Percentiles rank a stretch among this genome's conserved stretches.
Evolutionary conservation across 345 rosid genomes (phyloP).

Genomic region (Euphorbia pulcherrima): DNA sequence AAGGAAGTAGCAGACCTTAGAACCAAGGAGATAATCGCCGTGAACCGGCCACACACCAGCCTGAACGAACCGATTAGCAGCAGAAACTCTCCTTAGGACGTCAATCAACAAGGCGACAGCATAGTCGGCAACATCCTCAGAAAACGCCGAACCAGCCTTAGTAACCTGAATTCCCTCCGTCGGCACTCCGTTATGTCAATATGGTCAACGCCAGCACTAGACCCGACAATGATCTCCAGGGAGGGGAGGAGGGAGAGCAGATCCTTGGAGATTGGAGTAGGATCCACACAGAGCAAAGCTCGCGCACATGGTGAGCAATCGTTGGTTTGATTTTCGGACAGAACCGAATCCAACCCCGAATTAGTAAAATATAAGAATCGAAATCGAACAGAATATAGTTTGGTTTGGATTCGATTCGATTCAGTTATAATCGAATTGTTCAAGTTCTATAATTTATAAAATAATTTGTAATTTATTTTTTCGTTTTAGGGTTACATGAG

Average conservation of each 20-base stretch:
- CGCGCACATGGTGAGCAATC: too few species aligned
- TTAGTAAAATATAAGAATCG: too few species aligned
- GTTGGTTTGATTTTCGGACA: too few species aligned
- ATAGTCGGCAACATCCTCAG: conserved; percentile 1
- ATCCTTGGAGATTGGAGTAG: not conserved
- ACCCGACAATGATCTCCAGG: not conserved
- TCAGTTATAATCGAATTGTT: too few species aligned
- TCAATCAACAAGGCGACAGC: conserved; percentile 1
- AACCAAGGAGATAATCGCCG: conserved; percentile 21
- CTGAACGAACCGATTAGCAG: conserved; percentile 8
- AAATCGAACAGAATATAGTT: too few species aligned
- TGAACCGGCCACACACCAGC: conserved; percentile 15
- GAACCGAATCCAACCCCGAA: too few species aligned
- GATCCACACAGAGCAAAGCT: not conserved
- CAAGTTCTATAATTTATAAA: too few species aligned
- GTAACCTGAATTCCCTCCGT: not conserved
- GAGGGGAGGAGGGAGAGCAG: not conserved
- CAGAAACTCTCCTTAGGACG: not conserved
- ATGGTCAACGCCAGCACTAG: not conserved
- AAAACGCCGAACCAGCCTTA: not conserved
- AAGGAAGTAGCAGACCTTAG: conserved; percentile 15
- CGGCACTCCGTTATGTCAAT: not conserved
- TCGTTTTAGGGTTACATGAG: too few species aligned
- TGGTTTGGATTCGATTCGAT: too few species aligned
- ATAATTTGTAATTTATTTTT: too few species aligned